Evolutionary conservation across 208 protist genomes (phyloP), one percentile per base, ranked within the genome.

Genomic region (Polymyxa betae): DNA sequence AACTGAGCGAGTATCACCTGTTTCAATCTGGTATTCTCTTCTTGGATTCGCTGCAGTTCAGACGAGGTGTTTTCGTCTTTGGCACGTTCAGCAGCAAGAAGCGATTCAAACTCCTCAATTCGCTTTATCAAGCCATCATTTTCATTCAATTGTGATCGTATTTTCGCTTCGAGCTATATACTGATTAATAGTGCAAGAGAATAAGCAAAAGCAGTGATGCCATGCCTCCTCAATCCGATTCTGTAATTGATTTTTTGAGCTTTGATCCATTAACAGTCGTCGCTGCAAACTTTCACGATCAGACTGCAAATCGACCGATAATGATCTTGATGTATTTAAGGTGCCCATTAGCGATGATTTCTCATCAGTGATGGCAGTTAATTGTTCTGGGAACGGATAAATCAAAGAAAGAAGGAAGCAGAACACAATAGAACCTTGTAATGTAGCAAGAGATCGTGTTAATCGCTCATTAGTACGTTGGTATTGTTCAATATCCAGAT

Each of bases 201-300:
- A 60, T 24, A 60, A 60, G 24, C 49, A 60, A 60, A 60, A 60
- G 24, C 24, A 38, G 16, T 20, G 72, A 82, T 82, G 16, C 5
- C 40, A 5, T 38, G n/a, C 72, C 40, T 82, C 72, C n/a, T 35
- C 10, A 35, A 82, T 35, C 35, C 12, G 40, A 5, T 82, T 35
- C n/a, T 82, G 35, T n/a, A 82, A 38, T 20, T 12, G n/a, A 40
- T 35, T 35, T 43, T 82, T 82, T 20, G 5, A 82, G 35, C 35
- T n/a, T 82, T 82, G 72, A 82, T 82, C 72, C 16, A 82, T 5
- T n/a, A 82, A n/a, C 72, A 82, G 5, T 82, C 72, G 5, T 43
- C 72, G 72, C 5, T 82, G 72, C 72, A 82, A 45, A 20, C 35
- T 5, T n/a, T 5, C 5, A 5, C n/a, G 5, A 35, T 82, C 72